Evolutionary conservation across 2,329 filamentous ascomycete genomes (phyloP), one percentile per base, ranked within the genome.

Genomic region (Mollisiaceae sp.): DNA sequence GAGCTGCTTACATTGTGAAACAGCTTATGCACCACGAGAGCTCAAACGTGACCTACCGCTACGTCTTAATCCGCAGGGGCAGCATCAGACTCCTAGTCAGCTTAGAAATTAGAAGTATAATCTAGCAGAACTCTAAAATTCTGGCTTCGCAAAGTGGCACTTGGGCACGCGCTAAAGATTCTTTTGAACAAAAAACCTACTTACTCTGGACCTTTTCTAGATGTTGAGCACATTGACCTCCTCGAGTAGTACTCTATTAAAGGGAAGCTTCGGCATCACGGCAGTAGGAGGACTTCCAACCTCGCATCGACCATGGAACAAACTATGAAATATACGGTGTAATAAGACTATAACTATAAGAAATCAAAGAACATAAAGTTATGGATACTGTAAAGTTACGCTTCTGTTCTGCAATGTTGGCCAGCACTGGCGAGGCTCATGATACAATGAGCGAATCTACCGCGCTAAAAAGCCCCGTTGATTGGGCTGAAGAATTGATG

Each of bases 371-470:
- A 24, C 20, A 1, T 32, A 6, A 32, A 32, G 27, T 32, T 32
- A 32, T 6, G 27, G 3, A 6, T 32, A 32, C 27, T 32, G 6
- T 32, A 32, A 32, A 32, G 27, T 6, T 32, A 32, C 3, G 27
- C 27, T 32, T 3, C 27, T 32, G 27, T 32, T 32, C 27, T 32
- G 27, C 6, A 32, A 32, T 32, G 27, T 32, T 32, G 27, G 27
- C 27, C 27, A 32, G 27, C 45, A 20, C 45, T 54, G 50, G 24
- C 50, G 50, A 54, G 50, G 50, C 27, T 54, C 32, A 24, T 32
- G 50, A 35, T 32, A 24, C 50, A 4, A 32, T 12, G 2, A 54
- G 20, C n/a, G 9, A 22, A 50, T 50, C 45, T 54, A 24, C 50
- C 50, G 50, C n/a, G 20, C n/a, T n/a, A 24, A 27, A 50, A 50